Evolutionary conservation across 129 eudicot genomes (phyloP), one percentile per base, ranked within the genome.

Genomic region (Gnaphalium uliginosum): DNA sequence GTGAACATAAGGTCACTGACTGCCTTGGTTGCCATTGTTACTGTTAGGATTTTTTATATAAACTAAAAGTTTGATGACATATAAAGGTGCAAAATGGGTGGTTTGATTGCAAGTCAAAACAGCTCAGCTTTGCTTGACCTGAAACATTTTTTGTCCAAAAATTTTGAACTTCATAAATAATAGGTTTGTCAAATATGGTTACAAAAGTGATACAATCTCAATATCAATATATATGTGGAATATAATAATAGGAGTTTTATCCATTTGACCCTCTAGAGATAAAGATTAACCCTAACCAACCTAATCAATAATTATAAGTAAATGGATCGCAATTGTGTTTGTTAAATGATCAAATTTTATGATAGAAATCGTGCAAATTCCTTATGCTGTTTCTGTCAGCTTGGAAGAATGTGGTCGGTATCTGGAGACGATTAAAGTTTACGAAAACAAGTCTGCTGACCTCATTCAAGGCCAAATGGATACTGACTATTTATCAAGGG

Each of bases 391-490:
- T 59, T 79, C 60, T 66, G 73, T 66, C 73, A 94, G 99, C 87
- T 86, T 94, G 96, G 99, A 94, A 84, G 99, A 94, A 86, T 94
- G 99, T 83, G 99, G 93, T 43, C 88, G 99, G 56, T 91, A 94
- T 89, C 75, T 94, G 89, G 99, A 94, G 80, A 94, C 99, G 1
- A 82, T 89, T 22, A 91, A 94, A 81, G 96, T 94, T 35, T 94
- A 94, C 76, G 97, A 94, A 79, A 91, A 91, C 77, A 94, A 94
- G 78, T 85, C 99, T 27, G 97, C 99, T 11, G 99, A 91, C 75
- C 84, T 91, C 63, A 94, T 94, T 78, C 99, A 91, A 87, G 97
- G 97, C 65, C 97, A 94, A 84, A 91, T 94, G 99, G 99, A 91
- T 79, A 78, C 95, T 62, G 99, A 94, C 76, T 94, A 94, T 77